phyloP scores from a whole-genome alignment of 1,139 yeast species.

The Meyerozyma smithsonii region DNA sequence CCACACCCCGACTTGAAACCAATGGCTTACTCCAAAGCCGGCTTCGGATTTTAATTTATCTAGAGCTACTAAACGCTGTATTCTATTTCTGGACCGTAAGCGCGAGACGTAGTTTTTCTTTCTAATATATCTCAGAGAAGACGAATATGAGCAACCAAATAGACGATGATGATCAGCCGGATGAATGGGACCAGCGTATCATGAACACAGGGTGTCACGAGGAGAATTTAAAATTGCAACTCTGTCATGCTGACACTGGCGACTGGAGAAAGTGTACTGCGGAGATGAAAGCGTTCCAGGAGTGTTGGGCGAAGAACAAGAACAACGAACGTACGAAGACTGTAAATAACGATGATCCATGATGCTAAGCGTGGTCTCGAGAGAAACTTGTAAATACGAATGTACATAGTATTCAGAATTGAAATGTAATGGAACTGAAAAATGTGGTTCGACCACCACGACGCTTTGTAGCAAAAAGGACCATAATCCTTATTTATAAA shows the following conservation, averaged over 20 bases:
- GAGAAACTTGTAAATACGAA: not conserved
- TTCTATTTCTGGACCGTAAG: not conserved
- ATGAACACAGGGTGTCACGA: conserved; percentile 70
- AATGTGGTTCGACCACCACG: not conserved
- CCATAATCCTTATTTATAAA: too few species aligned
- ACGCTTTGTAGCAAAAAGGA: not conserved
- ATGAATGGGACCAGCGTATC: conserved; percentile 72
- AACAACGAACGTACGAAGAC: conserved; percentile 54
- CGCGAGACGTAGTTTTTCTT: too few species aligned
- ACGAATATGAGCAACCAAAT: not conserved
- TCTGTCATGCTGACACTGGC: conserved; percentile 76
- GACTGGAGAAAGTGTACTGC: conserved; percentile 72
- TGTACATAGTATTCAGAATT: not conserved
- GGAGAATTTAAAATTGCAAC: conserved; percentile 60
- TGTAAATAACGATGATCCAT: conserved; percentile 26
- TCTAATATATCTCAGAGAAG: too few species aligned
- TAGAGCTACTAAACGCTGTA: not conserved
- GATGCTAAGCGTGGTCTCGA: too few species aligned
- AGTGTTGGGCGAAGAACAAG: conserved; percentile 61
- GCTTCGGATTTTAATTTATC: conserved; percentile 35
- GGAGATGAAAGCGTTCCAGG: conserved; percentile 64
- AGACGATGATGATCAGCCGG: conserved; percentile 54
- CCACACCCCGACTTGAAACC: conserved; percentile 91
- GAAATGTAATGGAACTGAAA: not conserved
- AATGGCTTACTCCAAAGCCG: conserved; percentile 86